Evolutionary conservation across 345 rosid species (phyloP).

Genomic region (Raphanus sativus): DNA sequence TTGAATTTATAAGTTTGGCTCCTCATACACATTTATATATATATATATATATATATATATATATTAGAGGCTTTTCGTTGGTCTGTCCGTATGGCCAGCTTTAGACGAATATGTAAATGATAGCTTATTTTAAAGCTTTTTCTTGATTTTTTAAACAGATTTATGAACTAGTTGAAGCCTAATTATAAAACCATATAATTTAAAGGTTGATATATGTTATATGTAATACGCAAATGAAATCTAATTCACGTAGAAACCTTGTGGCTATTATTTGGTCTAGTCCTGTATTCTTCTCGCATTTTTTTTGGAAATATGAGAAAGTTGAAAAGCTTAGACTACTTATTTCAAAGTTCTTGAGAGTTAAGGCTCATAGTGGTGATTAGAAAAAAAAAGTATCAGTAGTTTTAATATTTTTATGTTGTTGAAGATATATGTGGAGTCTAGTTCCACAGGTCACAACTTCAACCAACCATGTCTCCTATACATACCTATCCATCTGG

Average conservation of each 20-base stretch:
- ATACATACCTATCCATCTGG: no score
- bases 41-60: background rate
- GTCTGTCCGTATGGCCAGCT: background rate
- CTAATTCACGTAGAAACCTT: background rate
- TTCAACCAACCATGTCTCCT: no score
- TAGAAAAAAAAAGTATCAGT: background rate
- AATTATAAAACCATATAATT: background rate
- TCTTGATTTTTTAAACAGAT: background rate
- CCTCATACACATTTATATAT: background rate
- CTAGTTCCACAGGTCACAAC: no score
- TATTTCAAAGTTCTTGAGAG: background rate
- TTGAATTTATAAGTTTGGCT: background rate
- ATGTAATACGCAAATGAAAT: background rate
- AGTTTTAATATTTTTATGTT: background rate
- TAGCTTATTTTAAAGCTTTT: background rate
- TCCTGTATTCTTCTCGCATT: background rate
- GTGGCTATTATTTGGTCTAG: constrained; percentile 3
- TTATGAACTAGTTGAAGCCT: background rate
- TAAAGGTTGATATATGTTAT: background rate
- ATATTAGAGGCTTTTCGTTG: background rate
- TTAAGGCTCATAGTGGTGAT: background rate
- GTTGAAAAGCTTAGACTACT: background rate
- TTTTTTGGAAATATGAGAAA: background rate
- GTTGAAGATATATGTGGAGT: no score
- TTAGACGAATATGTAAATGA: background rate